Evolutionary conservation across 2,329 filamentous ascomycete genomes (phyloP).

Genomic region (Rutstroemia sp.): DNA sequence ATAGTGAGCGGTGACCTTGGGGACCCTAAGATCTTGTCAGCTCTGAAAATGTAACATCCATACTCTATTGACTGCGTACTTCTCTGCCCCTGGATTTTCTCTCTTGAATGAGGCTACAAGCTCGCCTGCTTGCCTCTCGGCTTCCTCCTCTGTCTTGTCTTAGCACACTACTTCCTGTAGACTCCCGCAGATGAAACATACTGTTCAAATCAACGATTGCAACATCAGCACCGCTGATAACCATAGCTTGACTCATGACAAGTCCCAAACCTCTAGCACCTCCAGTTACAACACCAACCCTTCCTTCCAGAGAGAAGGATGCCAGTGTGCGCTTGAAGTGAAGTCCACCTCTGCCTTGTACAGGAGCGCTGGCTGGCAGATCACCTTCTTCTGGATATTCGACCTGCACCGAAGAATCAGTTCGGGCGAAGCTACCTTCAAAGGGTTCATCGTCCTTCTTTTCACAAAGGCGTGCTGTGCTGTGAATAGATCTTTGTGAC

Average conservation of each 20-base stretch:
- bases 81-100: slow-evolving; percentile 69
- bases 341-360: slow-evolving; percentile 68
- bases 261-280: slow-evolving; percentile 83
- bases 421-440: slow-evolving; percentile 56
- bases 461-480: slow-evolving; percentile 16
- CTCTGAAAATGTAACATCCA: neutral
- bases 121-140: slow-evolving; percentile 64
- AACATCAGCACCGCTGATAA: slow-evolving; percentile 79
- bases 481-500: slow-evolving; percentile 18
- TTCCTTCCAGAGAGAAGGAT: slow-evolving; percentile 78
- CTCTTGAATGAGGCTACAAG: slow-evolving; percentile 69
- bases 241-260: slow-evolving; percentile 87
- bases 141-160: slow-evolving; percentile 63
- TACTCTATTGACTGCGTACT: slow-evolving; percentile 37
- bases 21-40: slow-evolving; percentile 43
- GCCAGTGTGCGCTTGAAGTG: slow-evolving; percentile 81
- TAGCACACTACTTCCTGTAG: slow-evolving; percentile 8
- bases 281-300: slow-evolving; percentile 80
- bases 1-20: slow-evolving; percentile 83
- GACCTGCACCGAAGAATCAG: slow-evolving; percentile 69
- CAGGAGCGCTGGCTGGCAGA: slow-evolving; percentile 62
- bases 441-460: slow-evolving; percentile 20
- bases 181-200: slow-evolving; percentile 36
- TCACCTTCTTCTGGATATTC: slow-evolving; percentile 71
- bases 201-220: slow-evolving; percentile 93